These are phyloP conservation scores for Lichtheimia ramosa DNA, from an alignment of 371 early-diverging fungal species.

Conservation along the genomic window DNA sequence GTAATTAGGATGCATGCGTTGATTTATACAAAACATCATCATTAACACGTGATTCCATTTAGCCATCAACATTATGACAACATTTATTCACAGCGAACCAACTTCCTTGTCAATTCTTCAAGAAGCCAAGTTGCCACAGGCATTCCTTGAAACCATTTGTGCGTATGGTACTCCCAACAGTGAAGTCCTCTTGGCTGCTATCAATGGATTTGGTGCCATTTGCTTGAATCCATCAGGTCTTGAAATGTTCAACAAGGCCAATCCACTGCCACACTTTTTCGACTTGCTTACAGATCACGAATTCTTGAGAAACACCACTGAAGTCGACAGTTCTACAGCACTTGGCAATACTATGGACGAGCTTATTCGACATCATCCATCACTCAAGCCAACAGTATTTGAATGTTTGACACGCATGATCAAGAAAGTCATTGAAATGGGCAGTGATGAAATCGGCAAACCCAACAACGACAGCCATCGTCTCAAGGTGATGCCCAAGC, in stretches of 20 bases:
- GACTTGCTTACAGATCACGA: conserved; percentile 75
- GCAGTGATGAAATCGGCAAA: conserved; percentile 36
- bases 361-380: conserved; percentile 93
- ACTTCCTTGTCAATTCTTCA: conserved; percentile 90
- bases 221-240: conserved; percentile 88
- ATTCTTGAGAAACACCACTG: conserved; percentile 75
- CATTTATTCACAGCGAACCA: conserved; percentile 97
- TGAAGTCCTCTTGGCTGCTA: conserved; percentile 79
- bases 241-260: conserved; percentile 73
- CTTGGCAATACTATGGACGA: conserved; percentile 93
- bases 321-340: conserved; percentile 77
- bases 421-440: conserved; percentile 50
- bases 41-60: conserved; percentile 4
- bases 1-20: conserved; percentile 37
- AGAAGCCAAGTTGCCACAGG: conserved; percentile 84
- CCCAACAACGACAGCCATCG: conserved; percentile 46
- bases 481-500: conserved; percentile 25
- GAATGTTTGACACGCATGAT: conserved; percentile 70
- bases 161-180: conserved; percentile 68
- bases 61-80: conserved; percentile 91
- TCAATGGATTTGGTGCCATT: conserved; percentile 94
- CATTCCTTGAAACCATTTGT: conserved; percentile 71
- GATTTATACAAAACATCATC: neutral
- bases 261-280: conserved; percentile 76
- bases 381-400: conserved; percentile 70